phyloP scores from a whole-genome alignment of 1,284 basidiomycete genomes.

The Xerocomus amazonicus region DNA sequence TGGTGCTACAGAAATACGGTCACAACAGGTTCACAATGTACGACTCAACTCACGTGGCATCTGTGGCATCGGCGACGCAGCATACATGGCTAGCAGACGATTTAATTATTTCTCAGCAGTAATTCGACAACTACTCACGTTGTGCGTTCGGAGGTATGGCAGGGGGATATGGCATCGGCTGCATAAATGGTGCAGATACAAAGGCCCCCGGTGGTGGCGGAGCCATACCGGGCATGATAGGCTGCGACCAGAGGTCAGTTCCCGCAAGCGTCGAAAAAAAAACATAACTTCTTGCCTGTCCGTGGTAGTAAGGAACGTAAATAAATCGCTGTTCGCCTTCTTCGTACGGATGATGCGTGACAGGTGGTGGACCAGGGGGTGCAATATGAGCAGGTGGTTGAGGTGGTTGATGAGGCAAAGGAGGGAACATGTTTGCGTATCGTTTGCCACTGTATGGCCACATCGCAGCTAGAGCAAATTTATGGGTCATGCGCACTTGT shows the following conservation, averaged over 20 bases:
- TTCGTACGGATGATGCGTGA: constrained; percentile 70
- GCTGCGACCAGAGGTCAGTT: constrained; percentile 35
- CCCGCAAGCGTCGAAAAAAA: background rate
- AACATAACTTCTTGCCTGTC: constrained; percentile 50
- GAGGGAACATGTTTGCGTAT: constrained; percentile 74
- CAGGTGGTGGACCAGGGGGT: constrained; percentile 60
- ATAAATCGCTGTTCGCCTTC: constrained; percentile 65
- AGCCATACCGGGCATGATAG: constrained; percentile 78
- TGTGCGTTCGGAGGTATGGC: constrained; percentile 72
- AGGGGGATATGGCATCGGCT: constrained; percentile 75
- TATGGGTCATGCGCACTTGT: constrained; percentile 2
- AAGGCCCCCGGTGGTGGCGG: constrained; percentile 74
- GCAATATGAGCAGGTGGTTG: constrained; percentile 64
- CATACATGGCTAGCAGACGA: constrained; percentile 64
- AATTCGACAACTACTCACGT: constrained; percentile 26
- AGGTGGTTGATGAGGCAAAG: constrained; percentile 51
- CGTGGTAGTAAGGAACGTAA: constrained; percentile 70
- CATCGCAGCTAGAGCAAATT: constrained; percentile 48
- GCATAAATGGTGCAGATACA: constrained; percentile 76
- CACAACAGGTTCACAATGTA: background rate
- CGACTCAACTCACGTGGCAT: constrained; percentile 66
- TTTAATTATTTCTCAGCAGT: background rate
- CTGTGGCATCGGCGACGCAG: constrained; percentile 70
- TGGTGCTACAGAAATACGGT: constrained; percentile 41
- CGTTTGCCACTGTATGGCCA: constrained; percentile 92